Percentiles rank a stretch among this genome's conserved stretches.
These are phyloP conservation scores for Diaporthe eres DNA, from an alignment of 2,329 filamentous ascomycete species.

Conservation along the genomic window DNA sequence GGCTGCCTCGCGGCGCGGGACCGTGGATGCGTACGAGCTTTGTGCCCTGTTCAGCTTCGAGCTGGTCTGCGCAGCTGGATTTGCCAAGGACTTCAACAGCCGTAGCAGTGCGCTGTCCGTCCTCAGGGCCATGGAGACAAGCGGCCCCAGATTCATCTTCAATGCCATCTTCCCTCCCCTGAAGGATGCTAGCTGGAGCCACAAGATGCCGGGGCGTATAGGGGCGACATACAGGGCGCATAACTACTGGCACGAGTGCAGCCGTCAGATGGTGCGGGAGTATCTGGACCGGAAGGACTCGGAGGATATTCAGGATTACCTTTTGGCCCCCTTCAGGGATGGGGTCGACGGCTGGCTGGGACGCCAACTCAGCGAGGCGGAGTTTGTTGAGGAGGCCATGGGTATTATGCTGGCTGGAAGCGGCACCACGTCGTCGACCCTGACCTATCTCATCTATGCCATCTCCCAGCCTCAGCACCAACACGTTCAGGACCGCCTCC, in stretches of 20 bases:
- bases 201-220: neutral
- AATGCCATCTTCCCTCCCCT: neutral
- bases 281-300: neutral
- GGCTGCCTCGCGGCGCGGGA: neutral
- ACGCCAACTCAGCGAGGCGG: neutral
- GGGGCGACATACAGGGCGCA: neutral
- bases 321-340: neutral
- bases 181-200: neutral
- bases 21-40: slow-evolving; percentile 4
- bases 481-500: neutral
- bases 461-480: neutral
- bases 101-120: neutral
- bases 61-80: neutral
- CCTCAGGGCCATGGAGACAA: slow-evolving; percentile 13
- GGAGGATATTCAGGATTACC: slow-evolving; percentile 2
- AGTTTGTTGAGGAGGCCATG: slow-evolving; percentile 10
- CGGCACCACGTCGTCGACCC: neutral
- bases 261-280: slow-evolving; percentile 14
- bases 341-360: slow-evolving; percentile 1
- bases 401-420: slow-evolving; percentile 2
- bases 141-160: slow-evolving; percentile 6
- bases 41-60: slow-evolving; percentile 9
- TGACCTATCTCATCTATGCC: slow-evolving; percentile 4
- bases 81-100: neutral
- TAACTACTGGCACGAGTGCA: slow-evolving; percentile 8